phyloP scores from a whole-genome alignment of 169 alveolate genomes.

The Cryptosporidium viatorum region DNA sequence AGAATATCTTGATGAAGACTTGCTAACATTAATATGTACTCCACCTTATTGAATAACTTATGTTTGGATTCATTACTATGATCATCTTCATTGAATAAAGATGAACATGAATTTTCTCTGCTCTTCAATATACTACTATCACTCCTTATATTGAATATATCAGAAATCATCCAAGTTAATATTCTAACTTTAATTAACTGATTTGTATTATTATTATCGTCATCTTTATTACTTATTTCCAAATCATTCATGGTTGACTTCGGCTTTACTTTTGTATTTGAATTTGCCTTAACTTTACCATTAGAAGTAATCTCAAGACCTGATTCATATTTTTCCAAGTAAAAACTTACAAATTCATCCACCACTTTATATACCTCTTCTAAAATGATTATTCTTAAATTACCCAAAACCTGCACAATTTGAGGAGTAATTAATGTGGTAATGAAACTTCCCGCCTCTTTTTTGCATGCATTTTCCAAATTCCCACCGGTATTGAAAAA shows the following conservation, averaged over 20 bases:
- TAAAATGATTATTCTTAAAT: conserved; percentile 7
- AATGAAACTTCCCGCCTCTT: not conserved
- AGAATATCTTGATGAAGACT: not conserved
- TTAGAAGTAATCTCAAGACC: not conserved
- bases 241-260: no score
- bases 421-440: conserved; percentile 39
- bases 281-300: not conserved
- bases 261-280: not conserved
- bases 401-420: conserved; percentile 11
- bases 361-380: conserved; percentile 26
- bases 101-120: not conserved
- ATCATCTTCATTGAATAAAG: not conserved
- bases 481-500: not conserved
- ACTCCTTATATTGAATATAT: not conserved
- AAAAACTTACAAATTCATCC: conserved; percentile 5
- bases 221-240: not conserved
- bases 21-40: not conserved
- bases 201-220: not conserved
- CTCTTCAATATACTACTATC: not conserved
- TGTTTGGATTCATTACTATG: not conserved
- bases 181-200: not conserved
- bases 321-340: not conserved
- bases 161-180: not conserved
- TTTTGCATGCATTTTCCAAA: not conserved
- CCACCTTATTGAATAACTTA: not conserved